A percentile compares a stretch with the other conserved stretches of the same genome.
Evolutionary conservation across 164 flowering plant species (phyloP).

Genomic region (Vitis rotundifolia): DNA sequence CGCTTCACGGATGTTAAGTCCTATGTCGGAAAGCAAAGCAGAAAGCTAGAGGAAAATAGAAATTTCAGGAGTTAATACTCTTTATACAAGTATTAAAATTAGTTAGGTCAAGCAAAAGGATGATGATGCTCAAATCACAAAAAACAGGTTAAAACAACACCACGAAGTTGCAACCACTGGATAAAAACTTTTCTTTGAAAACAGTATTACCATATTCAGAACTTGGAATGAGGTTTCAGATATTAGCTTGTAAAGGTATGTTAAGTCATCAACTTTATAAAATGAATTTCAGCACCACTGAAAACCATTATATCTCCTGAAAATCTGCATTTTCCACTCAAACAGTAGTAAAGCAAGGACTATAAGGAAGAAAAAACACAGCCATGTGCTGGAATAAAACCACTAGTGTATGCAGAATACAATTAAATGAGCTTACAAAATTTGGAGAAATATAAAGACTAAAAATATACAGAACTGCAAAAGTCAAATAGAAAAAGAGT

Average conservation of each 20-base stretch:
- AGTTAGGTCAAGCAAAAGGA: not conserved
- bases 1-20: slow-evolving; percentile 96
- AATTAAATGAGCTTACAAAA: not conserved
- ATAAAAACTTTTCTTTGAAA: not conserved
- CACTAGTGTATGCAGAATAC: not conserved
- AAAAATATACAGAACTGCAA: not conserved
- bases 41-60: slow-evolving; percentile 57
- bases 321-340: not conserved
- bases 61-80: slow-evolving; percentile 12
- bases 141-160: not conserved
- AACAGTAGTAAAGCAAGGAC: not conserved
- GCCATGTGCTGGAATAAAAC: not conserved
- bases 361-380: not conserved
- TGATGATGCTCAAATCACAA: not conserved
- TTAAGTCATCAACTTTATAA: no score
- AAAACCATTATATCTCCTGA: not conserved
- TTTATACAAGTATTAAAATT: not conserved
- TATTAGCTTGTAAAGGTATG: not conserved
- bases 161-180: not conserved
- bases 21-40: slow-evolving; percentile 92
- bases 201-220: not conserved
- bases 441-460: not conserved
- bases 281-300: not conserved
- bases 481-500: not conserved
- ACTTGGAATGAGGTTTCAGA: not conserved